A percentile compares a stretch with the other conserved stretches of the same genome.
Evolutionary conservation across 164 flowering plant genomes (phyloP).

Genomic region (Vitis amurensis): DNA sequence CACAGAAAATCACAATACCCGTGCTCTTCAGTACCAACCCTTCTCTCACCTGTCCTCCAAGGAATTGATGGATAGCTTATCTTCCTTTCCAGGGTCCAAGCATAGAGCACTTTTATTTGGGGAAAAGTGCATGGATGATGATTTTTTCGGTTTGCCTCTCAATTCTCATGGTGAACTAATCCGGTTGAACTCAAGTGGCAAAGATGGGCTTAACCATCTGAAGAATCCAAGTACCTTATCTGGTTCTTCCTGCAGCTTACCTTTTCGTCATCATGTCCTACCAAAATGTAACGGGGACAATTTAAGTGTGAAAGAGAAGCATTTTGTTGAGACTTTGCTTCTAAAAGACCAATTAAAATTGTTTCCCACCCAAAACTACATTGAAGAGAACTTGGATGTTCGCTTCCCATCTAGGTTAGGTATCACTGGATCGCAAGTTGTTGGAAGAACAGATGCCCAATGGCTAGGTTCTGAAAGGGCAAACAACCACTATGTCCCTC

Average conservation of each 20-base stretch:
- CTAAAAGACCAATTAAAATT: slow-evolving; percentile 25
- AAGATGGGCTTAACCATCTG: slow-evolving; percentile 23
- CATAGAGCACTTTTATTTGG: slow-evolving; percentile 18
- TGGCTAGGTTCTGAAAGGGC: slow-evolving; percentile 16
- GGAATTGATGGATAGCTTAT: slow-evolving; percentile 20
- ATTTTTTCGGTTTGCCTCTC: slow-evolving; percentile 60
- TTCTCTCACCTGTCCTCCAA: slow-evolving; percentile 22
- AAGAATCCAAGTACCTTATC: slow-evolving; percentile 13
- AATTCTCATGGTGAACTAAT: slow-evolving; percentile 69
- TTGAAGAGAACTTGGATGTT: slow-evolving; percentile 12
- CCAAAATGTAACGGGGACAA: slow-evolving; percentile 8
- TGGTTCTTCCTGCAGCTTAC: slow-evolving; percentile 21
- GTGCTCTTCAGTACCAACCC: slow-evolving; percentile 20
- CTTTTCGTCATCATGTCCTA: slow-evolving; percentile 16
- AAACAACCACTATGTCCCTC: slow-evolving; percentile 15
- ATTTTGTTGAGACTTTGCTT: slow-evolving; percentile 16
- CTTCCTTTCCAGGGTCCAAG: slow-evolving; percentile 31
- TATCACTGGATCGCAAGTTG: slow-evolving; percentile 12
- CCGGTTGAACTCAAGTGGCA: slow-evolving; percentile 33
- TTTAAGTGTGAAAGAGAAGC: slow-evolving; percentile 21
- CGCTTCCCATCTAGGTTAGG: slow-evolving; percentile 27
- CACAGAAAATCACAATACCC: slow-evolving; percentile 7
- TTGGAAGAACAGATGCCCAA: slow-evolving; percentile 21
- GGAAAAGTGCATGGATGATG: slow-evolving; percentile 23
- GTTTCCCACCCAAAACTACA: slow-evolving; percentile 24